These are phyloP conservation scores for Russula virescens DNA, from an alignment of 768 basidiomycete species.

Conservation along the genomic window DNA sequence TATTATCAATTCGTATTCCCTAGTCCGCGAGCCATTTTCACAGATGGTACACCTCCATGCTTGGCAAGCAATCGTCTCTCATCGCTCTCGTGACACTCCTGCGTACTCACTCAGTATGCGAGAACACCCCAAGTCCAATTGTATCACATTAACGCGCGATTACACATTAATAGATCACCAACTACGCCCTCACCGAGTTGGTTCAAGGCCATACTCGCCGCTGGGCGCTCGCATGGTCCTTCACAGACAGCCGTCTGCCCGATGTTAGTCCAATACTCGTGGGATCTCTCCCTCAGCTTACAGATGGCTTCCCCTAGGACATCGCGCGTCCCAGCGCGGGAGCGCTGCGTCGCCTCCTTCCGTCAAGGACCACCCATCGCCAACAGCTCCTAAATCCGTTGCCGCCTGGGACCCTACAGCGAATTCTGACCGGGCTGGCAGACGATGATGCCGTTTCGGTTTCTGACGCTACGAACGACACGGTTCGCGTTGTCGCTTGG, in stretches of 20 bases:
- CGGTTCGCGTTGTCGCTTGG: constrained; percentile 11
- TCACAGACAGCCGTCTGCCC: constrained; percentile 54
- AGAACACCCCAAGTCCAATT: not conserved
- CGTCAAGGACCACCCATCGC: constrained; percentile 49
- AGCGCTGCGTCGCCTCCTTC: constrained; percentile 48
- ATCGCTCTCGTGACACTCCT: constrained; percentile 52
- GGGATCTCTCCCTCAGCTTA: constrained; percentile 28
- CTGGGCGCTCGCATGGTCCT: constrained; percentile 93
- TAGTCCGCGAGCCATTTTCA: not conserved
- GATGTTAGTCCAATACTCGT: constrained; percentile 52
- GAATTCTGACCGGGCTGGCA: constrained; percentile 34
- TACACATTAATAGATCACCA: constrained; percentile 52
- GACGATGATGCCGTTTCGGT: constrained; percentile 25
- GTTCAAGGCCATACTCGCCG: constrained; percentile 82
- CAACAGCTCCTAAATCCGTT: constrained; percentile 33
- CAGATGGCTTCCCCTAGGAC: constrained; percentile 33
- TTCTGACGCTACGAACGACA: not conserved
- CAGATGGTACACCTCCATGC: constrained; percentile 92
- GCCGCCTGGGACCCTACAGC: constrained; percentile 26
- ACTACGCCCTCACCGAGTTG: constrained; percentile 82
- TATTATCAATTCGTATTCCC: not conserved
- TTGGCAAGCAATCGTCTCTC: constrained; percentile 82
- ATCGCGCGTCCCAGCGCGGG: constrained; percentile 37
- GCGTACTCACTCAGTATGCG: constrained; percentile 38
- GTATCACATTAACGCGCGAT: not conserved